Percentiles rank a stretch among this genome's conserved stretches.
Conservation (phyloP, 768 basidiomycete species). For the Trametes cinnabarina region DNA sequence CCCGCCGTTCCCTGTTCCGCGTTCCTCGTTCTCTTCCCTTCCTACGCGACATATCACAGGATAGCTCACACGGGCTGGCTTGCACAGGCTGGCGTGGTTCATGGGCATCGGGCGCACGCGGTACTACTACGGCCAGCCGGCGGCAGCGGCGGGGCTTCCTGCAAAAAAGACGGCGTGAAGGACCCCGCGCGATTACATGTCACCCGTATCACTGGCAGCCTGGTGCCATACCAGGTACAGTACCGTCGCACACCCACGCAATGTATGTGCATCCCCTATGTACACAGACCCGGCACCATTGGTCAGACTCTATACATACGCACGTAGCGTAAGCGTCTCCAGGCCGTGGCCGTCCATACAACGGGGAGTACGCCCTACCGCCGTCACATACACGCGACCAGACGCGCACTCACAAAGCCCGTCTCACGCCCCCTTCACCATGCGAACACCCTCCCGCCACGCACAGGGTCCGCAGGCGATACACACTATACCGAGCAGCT, state of each 20-base stretch:
- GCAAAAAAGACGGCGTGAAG: not conserved
- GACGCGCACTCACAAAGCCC: not conserved
- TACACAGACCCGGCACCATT: too few species aligned
- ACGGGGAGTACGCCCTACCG: too few species aligned
- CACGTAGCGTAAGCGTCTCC: too few species aligned
- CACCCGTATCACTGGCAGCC: not conserved
- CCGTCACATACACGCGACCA: too few species aligned
- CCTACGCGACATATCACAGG: too few species aligned
- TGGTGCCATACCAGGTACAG: too few species aligned
- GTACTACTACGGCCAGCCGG: slow-evolving; percentile 24
- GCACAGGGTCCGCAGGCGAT: not conserved
- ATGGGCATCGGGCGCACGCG: slow-evolving; percentile 35
- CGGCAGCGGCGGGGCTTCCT: not conserved
- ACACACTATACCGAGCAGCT: not conserved
- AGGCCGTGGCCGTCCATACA: too few species aligned
- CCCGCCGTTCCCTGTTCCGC: not conserved
- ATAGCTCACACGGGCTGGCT: too few species aligned
- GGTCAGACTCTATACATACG: too few species aligned
- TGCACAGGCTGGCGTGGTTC: slow-evolving; percentile 39
- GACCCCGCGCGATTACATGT: not conserved
- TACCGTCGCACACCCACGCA: too few species aligned
- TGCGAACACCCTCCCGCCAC: not conserved
- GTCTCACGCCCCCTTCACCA: not conserved
- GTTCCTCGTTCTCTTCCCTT: not conserved
- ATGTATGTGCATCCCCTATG: too few species aligned